Base-by-base conservation (phyloP, 371 early-diverging fungal species). In the Mucor mucedo region DNA sequence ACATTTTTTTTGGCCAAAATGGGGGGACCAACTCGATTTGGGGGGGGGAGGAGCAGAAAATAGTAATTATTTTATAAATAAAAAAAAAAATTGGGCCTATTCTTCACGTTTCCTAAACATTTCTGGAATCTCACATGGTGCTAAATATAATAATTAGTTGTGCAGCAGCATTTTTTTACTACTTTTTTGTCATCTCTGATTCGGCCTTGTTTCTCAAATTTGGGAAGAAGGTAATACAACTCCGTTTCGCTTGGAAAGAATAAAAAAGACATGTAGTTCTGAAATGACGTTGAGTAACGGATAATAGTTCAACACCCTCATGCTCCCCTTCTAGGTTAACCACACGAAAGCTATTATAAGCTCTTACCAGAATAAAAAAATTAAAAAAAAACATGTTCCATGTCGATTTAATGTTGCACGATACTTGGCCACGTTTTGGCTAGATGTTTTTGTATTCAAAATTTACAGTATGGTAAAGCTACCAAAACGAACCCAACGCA, bases 121-220 rank as follows among this genome's bases (percentile, higher is more conserved):
- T 58, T 58, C 58, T 58, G 58, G 58, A 58, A 58, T 45, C 58
- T 47, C 58, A 58, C 58, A 58, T 58, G 58, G 55, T 50, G 50
- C n/a, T 58, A 28, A 21, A 35, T 47, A 58, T 58, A 48, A 45
- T 8, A 29, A 42, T 30, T 50, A 29, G 32, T 30, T 28, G 30
- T 11, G 7, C 10, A 14, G 30, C 44, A 35, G 30, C 21, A 30
- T 47, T 47, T 57, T 47, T 27, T 11, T 28, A 47, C 27, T 14
- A 27, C 28, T 13, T 13, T n/a, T 42, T 42, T 42, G 10, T 13
- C n/a, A 42, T 47, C 5, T 27, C 7, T 27, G 21, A 14, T 16
- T 58, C 59, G 59, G 59, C 48, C 49, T 49, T 59, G 29, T 21
- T 58, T 58, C 28, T 11, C 2, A 58, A 35, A 39, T 59, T 59